Evolutionary conservation across 2,329 filamentous ascomycete species (phyloP).

Genomic region (Aspergillus aculeatus): DNA sequence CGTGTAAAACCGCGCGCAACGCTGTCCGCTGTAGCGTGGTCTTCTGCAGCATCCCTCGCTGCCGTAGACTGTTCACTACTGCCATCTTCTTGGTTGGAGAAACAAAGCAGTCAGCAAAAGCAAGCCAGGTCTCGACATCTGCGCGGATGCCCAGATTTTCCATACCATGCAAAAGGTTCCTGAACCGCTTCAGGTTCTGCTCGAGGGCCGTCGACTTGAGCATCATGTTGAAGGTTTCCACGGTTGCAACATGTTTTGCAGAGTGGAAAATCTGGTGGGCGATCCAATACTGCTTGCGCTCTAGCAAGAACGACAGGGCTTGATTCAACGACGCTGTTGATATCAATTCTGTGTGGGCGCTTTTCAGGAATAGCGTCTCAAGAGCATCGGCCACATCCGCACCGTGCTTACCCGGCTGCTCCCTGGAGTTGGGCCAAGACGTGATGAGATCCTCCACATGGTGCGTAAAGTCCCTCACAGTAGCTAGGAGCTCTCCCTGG

Average conservation of each 20-base stretch:
- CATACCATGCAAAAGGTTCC: constrained; percentile 41
- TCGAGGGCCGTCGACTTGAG: constrained; percentile 38
- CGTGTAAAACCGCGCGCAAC: constrained; percentile 31
- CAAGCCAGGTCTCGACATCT: constrained; percentile 45
- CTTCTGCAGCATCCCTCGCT: constrained; percentile 32
- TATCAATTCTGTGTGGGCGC: constrained; percentile 28
- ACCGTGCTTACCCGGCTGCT: constrained; percentile 11
- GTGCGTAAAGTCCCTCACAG: constrained; percentile 37
- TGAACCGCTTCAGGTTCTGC: constrained; percentile 42
- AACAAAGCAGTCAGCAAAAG: constrained; percentile 35
- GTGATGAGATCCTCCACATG: constrained; percentile 41
- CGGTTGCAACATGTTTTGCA: constrained; percentile 37
- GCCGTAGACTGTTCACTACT: constrained; percentile 33
- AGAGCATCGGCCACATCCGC: constrained; percentile 26
- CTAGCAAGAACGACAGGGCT: constrained; percentile 40
- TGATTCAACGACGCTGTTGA: constrained; percentile 45
- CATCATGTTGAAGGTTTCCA: constrained; percentile 48
- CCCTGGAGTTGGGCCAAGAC: constrained; percentile 18
- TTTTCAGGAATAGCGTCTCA: constrained; percentile 32
- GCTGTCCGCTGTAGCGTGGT: constrained; percentile 24
- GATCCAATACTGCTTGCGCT: constrained; percentile 30
- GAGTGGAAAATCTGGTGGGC: constrained; percentile 36
- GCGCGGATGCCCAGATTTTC: constrained; percentile 36
- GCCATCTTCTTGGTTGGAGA: constrained; percentile 28
- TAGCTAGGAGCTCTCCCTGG: constrained; percentile 15